Evolutionary conservation across 305 asterid species (phyloP).

Genomic region (Fraxinus sp.): DNA sequence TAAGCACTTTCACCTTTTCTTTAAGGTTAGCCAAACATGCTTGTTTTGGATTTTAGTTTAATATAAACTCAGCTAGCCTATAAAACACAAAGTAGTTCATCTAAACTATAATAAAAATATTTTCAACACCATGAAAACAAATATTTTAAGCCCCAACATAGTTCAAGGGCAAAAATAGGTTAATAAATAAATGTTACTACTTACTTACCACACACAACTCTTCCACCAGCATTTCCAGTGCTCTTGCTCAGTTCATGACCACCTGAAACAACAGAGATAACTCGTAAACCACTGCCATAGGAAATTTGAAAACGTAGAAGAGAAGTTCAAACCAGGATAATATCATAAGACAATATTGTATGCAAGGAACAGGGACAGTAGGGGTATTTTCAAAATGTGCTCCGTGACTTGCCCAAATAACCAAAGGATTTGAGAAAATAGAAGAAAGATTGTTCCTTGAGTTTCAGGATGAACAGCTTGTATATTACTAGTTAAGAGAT

Average conservation of each 20-base stretch:
- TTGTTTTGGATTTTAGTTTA: neutral
- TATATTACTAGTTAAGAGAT: neutral
- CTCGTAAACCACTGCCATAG: neutral
- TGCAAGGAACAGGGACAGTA: neutral
- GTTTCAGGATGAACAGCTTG: neutral
- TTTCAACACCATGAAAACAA: neutral
- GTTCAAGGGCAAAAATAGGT: neutral
- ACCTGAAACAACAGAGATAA: conserved; percentile 48
- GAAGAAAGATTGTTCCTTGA: neutral
- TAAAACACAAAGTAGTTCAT: neutral
- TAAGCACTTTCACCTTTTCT: neutral
- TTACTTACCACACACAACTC: conserved; percentile 81
- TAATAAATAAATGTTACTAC: conserved; percentile 18
- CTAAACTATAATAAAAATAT: neutral
- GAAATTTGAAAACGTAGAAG: neutral
- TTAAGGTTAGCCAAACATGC: neutral
- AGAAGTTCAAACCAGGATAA: neutral
- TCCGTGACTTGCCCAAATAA: neutral
- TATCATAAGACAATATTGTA: neutral
- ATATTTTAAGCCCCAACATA: neutral
- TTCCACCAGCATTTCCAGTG: conserved; percentile 98
- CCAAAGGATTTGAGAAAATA: neutral
- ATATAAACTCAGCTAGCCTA: neutral
- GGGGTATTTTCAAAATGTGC: neutral
- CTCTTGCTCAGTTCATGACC: conserved; percentile 91